Evolutionary conservation across 2,329 filamentous ascomycete species (phyloP), one percentile per base, ranked within the genome.

Genomic region (Sporothrix schenckii): DNA sequence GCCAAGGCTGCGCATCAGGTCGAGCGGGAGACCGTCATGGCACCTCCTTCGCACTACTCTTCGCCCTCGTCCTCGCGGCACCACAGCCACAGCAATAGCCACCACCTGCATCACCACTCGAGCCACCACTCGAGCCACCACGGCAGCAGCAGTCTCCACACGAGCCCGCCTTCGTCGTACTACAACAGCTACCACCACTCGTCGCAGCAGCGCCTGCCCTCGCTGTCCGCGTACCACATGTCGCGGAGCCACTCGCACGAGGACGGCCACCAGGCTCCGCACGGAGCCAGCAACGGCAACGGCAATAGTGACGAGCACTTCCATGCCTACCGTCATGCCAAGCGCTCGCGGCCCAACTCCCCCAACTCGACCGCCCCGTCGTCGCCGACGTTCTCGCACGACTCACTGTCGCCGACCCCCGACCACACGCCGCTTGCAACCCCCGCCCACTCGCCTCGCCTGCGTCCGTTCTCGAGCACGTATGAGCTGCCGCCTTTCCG

Each of bases 351-450:
- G 75, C 94, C 95, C 56, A 95, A 94, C 79, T 97, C 94, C 49
- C 95, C 94, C 68, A 93, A 96, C 81, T 97, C 94, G 10, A 98
- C 94, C 2, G 94, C 94, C 63, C 95, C 95, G 24, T 97, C 94
- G 34, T 98, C 94, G 44, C 94, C 94, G 34, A 97, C 94, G 3
- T 97, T 97, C 80, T 97, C 94, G 2, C 93, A 97, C 81, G 93
- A 97, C 80, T 97, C 94, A 13, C 87, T 94, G 61, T 98, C 94
- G 11, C 95, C 94, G 4, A 99, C 94, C 1, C 95, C 94, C 13
- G 94, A 98, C 77, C 94, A 97, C 83, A 98, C 95, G n/a, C 94
- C 94, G n/a, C 89, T 98, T 70, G 94, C 94, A 39, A 99, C 94
- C 5, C 94, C 94, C 4, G 94, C 94, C 56, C 95, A 98, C 80